These are phyloP conservation scores for Aspergillus nidulans DNA, from an alignment of 495 filamentous ascomycete genomes.

Conservation along the genomic window DNA sequence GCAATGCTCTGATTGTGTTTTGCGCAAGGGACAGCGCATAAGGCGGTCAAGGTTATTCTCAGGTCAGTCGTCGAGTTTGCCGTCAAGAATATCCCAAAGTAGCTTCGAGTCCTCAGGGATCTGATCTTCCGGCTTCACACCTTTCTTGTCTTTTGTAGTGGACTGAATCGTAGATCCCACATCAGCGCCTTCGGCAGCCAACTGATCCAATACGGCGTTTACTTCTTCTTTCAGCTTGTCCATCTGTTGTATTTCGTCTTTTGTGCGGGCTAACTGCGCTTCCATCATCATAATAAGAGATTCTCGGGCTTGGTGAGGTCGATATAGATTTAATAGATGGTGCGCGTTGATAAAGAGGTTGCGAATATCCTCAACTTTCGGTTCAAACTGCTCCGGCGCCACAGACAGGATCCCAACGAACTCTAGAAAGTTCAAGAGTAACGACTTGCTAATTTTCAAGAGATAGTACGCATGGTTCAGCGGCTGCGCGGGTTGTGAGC, in stretches of 20 bases:
- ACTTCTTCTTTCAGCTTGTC: slow-evolving; percentile 67
- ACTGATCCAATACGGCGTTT: slow-evolving; percentile 58
- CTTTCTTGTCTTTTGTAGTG: slow-evolving; percentile 2
- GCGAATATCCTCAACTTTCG: slow-evolving; percentile 71
- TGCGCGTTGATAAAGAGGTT: slow-evolving; percentile 84
- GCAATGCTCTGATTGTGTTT: too few relatives aligned
- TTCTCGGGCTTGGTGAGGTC: slow-evolving; percentile 92
- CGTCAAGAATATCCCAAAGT: slow-evolving; percentile 38
- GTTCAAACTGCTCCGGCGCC: slow-evolving; percentile 53
- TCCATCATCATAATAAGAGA: slow-evolving; percentile 90
- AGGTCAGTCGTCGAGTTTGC: slow-evolving; percentile 6
- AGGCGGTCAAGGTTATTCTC: not conserved
- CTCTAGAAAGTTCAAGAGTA: slow-evolving; percentile 81
- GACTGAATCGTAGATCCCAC: slow-evolving; percentile 10
- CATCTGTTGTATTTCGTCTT: slow-evolving; percentile 75
- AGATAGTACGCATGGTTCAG: slow-evolving; percentile 72
- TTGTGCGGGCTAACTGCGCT: slow-evolving; percentile 68
- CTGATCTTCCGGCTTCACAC: slow-evolving; percentile 13
- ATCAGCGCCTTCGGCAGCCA: slow-evolving; percentile 46
- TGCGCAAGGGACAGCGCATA: not conserved
- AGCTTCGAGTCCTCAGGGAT: slow-evolving; percentile 24
- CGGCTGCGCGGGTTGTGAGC: slow-evolving; percentile 31
- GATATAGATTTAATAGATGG: slow-evolving; percentile 87
- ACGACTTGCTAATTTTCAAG: slow-evolving; percentile 69
- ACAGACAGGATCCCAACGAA: slow-evolving; percentile 65